phyloP scores from a whole-genome alignment of 306 rosid genomes.

The Prunus padus region DNA sequence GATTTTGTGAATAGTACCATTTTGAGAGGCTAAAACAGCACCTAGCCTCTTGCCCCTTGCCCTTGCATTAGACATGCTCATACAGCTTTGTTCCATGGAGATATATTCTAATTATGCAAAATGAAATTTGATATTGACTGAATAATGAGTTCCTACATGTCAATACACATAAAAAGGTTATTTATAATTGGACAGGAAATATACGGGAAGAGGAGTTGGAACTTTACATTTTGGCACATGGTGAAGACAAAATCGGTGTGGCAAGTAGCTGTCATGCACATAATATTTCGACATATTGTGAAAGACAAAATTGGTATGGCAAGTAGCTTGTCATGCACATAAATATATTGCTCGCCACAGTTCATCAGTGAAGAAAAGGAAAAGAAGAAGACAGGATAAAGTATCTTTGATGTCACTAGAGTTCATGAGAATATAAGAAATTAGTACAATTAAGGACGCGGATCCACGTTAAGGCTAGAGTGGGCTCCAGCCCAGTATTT shows the following conservation, averaged over 20 bases:
- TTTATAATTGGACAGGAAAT: not conserved
- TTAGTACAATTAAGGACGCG: not conserved
- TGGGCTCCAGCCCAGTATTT: too few relatives aligned
- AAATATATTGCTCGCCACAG: not conserved
- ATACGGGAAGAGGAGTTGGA: constrained; percentile 6
- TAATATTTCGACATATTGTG: too few relatives aligned
- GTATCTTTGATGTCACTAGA: not conserved
- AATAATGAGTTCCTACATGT: too few relatives aligned
- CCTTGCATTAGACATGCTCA: too few relatives aligned
- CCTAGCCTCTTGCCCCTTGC: too few relatives aligned
- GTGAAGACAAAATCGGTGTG: not conserved
- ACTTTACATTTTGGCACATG: not conserved
- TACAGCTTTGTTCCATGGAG: too few relatives aligned
- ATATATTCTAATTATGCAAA: too few relatives aligned
- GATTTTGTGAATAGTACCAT: too few relatives aligned
- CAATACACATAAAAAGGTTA: not conserved
- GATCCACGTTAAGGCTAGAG: too few relatives aligned
- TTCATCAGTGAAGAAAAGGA: not conserved
- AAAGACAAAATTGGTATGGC: too few relatives aligned
- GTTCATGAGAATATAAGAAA: not conserved
- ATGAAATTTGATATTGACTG: too few relatives aligned
- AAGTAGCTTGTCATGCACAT: constrained; percentile 17
- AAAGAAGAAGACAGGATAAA: not conserved
- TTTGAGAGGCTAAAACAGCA: too few relatives aligned
- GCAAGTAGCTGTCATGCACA: not conserved